Conservation (phyloP, 2,329 filamentous ascomycete genomes). For the Dichotomopilus funicola region DNA sequence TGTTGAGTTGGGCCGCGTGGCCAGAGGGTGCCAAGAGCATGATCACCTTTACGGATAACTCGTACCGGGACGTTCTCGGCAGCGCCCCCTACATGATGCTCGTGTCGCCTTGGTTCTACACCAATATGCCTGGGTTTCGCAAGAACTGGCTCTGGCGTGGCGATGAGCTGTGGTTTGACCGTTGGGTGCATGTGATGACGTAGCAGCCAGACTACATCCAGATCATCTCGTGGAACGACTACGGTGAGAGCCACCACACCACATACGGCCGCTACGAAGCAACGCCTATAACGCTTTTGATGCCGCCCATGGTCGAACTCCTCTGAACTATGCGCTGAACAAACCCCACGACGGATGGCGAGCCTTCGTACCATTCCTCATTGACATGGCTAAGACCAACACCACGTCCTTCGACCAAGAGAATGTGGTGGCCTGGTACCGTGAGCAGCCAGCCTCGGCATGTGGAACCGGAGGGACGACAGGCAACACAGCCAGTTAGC, state of each 20-base stretch:
- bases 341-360: constrained; percentile 46
- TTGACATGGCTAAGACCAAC: constrained; percentile 44
- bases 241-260: constrained; percentile 48
- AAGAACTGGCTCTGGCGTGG: constrained; percentile 60
- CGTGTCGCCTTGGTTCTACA: constrained; percentile 54
- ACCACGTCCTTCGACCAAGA: constrained; percentile 18
- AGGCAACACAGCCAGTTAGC: constrained; percentile 20
- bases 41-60: constrained; percentile 23
- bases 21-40: constrained; percentile 28
- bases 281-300: constrained; percentile 29
- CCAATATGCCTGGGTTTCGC: constrained; percentile 47
- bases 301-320: constrained; percentile 34
- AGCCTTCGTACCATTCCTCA: constrained; percentile 43
- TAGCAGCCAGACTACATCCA: constrained; percentile 26
- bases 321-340: constrained; percentile 40
- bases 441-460: constrained; percentile 24
- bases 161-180: constrained; percentile 54
- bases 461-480: constrained; percentile 29
- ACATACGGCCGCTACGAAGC: constrained; percentile 38
- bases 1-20: constrained; percentile 36
- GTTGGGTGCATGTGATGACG: constrained; percentile 49
- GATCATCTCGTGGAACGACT: constrained; percentile 45
- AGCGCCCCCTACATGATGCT: constrained; percentile 42
- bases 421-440: constrained; percentile 28
- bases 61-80: constrained; percentile 30